Conservation (phyloP, 805 yeast genomes). For the Candida verbasci region DNA sequence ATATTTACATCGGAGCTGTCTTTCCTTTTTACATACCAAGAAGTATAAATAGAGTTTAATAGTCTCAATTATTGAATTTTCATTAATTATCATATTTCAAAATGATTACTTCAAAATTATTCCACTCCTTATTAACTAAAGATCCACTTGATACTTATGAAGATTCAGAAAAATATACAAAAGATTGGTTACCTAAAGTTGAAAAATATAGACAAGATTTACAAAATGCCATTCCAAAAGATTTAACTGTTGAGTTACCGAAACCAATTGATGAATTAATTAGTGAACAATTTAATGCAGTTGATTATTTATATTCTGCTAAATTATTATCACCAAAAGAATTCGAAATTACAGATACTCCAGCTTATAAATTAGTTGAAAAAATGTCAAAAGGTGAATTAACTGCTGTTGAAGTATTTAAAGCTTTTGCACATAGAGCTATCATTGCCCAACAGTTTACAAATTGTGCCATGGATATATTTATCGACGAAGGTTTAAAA, state of each 20-base stretch:
- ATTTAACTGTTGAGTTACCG: conserved; percentile 29
- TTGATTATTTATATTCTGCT: conserved; percentile 30
- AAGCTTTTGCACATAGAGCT: conserved; percentile 41
- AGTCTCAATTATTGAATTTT: too few species aligned
- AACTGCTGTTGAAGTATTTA: conserved; percentile 33
- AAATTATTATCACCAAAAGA: conserved; percentile 32
- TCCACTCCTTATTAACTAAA: conserved; percentile 23
- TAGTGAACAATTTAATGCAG: conserved; percentile 31
- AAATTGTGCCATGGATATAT: conserved; percentile 40
- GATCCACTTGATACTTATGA: conserved; percentile 31
- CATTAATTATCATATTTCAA: too few species aligned
- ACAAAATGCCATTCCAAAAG: conserved; percentile 24
- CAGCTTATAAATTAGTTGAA: conserved; percentile 21
- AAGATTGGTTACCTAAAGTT: conserved; percentile 45
- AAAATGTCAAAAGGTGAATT: conserved; percentile 31
- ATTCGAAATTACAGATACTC: conserved; percentile 34
- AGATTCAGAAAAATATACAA: conserved; percentile 38
- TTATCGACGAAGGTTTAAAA: conserved; percentile 55
- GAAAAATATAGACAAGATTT: conserved; percentile 32
- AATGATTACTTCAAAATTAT: too few species aligned
- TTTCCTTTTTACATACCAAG: too few species aligned
- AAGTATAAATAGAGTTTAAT: too few species aligned
- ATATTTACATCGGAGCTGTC: too few species aligned
- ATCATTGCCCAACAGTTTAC: conserved; percentile 41
- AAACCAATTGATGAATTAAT: conserved; percentile 26